phyloP scores from a whole-genome alignment of 805 yeast genomes.

The Cyberlindnera saturnus region DNA sequence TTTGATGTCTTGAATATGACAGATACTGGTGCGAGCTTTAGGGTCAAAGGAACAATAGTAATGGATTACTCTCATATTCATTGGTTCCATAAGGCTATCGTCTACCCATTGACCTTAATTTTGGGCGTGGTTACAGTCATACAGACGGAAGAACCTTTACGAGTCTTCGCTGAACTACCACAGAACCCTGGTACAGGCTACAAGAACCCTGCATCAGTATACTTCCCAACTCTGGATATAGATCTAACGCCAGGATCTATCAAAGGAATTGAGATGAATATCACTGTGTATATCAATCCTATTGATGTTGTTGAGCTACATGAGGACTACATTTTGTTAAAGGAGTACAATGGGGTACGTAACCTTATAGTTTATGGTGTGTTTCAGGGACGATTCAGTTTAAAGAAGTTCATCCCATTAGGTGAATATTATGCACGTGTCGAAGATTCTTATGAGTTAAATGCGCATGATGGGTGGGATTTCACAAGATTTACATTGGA shows the following conservation, averaged over 20 bases:
- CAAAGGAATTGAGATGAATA: conserved; percentile 3
- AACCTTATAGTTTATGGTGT: conserved; percentile 1
- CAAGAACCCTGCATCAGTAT: conserved; percentile 1
- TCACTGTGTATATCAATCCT: conserved; percentile 8
- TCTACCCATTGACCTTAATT: conserved; percentile 2
- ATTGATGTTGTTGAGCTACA: conserved; percentile 5
- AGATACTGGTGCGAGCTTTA: conserved; percentile 11
- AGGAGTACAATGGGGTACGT: background rate
- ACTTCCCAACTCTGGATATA: conserved; percentile 4
- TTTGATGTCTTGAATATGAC: conserved; percentile 8
- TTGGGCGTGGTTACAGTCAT: conserved; percentile 6
- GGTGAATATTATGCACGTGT: conserved; percentile 5
- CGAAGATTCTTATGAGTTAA: background rate
- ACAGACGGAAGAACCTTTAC: conserved; percentile 3
- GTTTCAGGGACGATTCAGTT: conserved; percentile 4
- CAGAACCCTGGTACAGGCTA: conserved; percentile 1
- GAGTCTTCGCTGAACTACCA: conserved; percentile 10
- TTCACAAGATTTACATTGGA: background rate
- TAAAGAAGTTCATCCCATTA: conserved; percentile 1
- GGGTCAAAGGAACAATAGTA: conserved; percentile 5
- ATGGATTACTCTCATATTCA: conserved; percentile 14
- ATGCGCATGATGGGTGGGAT: background rate
- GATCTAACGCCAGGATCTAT: conserved; percentile 10
- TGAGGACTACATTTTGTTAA: conserved; percentile 3
- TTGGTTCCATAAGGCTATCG: conserved; percentile 6